Conservation (phyloP, 768 basidiomycete species). For the Plicaturopsis crispa region DNA sequence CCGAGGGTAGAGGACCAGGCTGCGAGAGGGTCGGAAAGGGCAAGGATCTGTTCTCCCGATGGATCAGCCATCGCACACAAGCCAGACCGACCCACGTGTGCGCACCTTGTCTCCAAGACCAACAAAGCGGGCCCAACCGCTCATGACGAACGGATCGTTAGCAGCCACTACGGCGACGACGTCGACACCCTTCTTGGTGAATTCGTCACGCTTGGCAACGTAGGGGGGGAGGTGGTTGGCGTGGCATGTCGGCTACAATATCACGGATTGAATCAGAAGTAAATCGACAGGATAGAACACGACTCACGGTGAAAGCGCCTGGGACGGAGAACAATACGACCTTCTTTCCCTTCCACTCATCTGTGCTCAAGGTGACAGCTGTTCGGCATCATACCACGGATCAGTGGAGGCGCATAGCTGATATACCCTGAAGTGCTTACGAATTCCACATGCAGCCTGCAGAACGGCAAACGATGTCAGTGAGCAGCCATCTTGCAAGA, state of each 20-base stretch:
- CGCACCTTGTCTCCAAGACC: constrained; percentile 63
- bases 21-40: constrained; percentile 48
- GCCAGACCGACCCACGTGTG: constrained; percentile 1
- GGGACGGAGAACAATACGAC: constrained; percentile 75
- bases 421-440: constrained; percentile 31
- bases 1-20: constrained; percentile 51
- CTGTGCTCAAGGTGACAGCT: constrained; percentile 49
- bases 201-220: constrained; percentile 34
- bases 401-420: neutral
- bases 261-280: neutral
- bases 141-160: constrained; percentile 54
- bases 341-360: constrained; percentile 76
- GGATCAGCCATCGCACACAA: constrained; percentile 1
- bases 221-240: constrained; percentile 38
- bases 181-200: constrained; percentile 47
- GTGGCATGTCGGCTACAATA: constrained; percentile 30
- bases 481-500: constrained; percentile 1
- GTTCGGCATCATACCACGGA: constrained; percentile 3
- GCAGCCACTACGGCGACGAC: constrained; percentile 47
- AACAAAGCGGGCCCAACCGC: constrained; percentile 52
- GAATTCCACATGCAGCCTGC: constrained; percentile 55
- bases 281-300: constrained; percentile 1
- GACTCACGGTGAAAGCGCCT: constrained; percentile 70
- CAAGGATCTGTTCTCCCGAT: constrained; percentile 37
- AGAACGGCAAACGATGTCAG: constrained; percentile 6